Evolutionary conservation across 1,284 basidiomycete genomes (phyloP).

Genomic region (Peniophora sp.): DNA sequence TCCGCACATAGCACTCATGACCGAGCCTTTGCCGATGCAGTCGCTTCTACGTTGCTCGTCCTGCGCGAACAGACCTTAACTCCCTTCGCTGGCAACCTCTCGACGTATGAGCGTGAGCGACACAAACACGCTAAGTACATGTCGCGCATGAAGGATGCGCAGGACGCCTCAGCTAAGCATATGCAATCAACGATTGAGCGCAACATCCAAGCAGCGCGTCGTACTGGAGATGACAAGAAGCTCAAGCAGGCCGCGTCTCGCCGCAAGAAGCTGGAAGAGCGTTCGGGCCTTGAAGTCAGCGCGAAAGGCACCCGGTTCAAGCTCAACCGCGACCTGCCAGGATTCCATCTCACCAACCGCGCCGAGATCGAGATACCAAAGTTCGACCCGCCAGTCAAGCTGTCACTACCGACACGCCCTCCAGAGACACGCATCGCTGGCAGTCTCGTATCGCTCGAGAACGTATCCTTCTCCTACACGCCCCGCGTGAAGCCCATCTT

Average conservation of each 20-base stretch:
- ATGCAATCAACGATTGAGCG: too few relatives aligned
- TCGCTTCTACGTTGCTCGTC: too few relatives aligned
- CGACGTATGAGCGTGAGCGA: too few relatives aligned
- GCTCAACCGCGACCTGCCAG: constrained; percentile 51
- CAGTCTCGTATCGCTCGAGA: constrained; percentile 42
- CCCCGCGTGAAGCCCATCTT: too few relatives aligned
- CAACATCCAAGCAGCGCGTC: constrained; percentile 6
- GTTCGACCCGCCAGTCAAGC: constrained; percentile 36
- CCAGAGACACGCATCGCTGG: constrained; percentile 43
- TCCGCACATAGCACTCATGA: too few relatives aligned
- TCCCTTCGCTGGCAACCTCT: too few relatives aligned
- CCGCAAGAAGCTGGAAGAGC: constrained; percentile 37
- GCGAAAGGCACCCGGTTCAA: constrained; percentile 45
- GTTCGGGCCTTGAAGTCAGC: constrained; percentile 46
- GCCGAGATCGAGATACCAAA: constrained; percentile 43
- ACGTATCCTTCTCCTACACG: constrained; percentile 42
- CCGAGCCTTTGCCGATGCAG: too few relatives aligned
- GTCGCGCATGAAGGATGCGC: too few relatives aligned
- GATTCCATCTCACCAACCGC: constrained; percentile 38
- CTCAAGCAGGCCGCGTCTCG: constrained; percentile 43
- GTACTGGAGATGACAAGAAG: constrained; percentile 54
- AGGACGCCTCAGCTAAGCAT: too few relatives aligned
- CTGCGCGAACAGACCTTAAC: too few relatives aligned
- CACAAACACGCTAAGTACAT: too few relatives aligned
- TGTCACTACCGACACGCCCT: constrained; percentile 37